phyloP scores from a whole-genome alignment of 1,139 yeast species.

The Diutina sp. region DNA sequence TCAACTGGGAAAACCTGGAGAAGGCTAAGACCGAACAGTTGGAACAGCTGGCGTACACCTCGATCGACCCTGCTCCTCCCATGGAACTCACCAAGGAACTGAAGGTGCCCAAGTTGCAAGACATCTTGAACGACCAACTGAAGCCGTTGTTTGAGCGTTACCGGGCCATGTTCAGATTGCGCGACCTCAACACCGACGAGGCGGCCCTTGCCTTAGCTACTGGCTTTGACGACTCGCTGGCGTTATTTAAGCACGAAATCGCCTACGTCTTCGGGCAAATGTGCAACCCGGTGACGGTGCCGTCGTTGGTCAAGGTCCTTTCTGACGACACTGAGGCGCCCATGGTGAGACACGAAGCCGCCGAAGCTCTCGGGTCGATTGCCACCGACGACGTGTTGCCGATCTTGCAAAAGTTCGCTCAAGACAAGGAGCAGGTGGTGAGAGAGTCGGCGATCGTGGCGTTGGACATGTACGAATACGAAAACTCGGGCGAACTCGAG shows the following conservation, averaged over 20 bases:
- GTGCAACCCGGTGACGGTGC: constrained; percentile 88
- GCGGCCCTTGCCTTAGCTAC: constrained; percentile 86
- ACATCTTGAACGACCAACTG: constrained; percentile 60
- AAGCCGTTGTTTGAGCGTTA: constrained; percentile 85
- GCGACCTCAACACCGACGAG: constrained; percentile 89
- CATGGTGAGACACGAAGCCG: constrained; percentile 99
- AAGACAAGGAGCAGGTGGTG: constrained; percentile 80
- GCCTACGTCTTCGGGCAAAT: constrained; percentile 98
- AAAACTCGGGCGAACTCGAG: constrained; percentile 75
- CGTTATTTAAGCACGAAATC: constrained; percentile 92
- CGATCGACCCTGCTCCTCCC: constrained; percentile 98
- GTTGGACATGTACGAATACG: constrained; percentile 94
- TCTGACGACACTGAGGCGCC: constrained; percentile 75
- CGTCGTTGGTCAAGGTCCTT: constrained; percentile 72
- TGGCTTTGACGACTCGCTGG: constrained; percentile 84
- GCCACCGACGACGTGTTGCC: constrained; percentile 96
- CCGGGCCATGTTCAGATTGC: constrained; percentile 94
- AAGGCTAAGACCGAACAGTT: constrained; percentile 49
- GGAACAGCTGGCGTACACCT: constrained; percentile 66
- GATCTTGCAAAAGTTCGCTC: constrained; percentile 62
- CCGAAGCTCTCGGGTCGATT: constrained; percentile 94
- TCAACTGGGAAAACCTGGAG: constrained; percentile 79
- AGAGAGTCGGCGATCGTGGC: constrained; percentile 96
- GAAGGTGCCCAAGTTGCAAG: constrained; percentile 50
- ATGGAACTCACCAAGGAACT: constrained; percentile 49